Base-by-base conservation (phyloP, 2,329 filamentous ascomycete genomes). In the Colletotrichum sojae region DNA sequence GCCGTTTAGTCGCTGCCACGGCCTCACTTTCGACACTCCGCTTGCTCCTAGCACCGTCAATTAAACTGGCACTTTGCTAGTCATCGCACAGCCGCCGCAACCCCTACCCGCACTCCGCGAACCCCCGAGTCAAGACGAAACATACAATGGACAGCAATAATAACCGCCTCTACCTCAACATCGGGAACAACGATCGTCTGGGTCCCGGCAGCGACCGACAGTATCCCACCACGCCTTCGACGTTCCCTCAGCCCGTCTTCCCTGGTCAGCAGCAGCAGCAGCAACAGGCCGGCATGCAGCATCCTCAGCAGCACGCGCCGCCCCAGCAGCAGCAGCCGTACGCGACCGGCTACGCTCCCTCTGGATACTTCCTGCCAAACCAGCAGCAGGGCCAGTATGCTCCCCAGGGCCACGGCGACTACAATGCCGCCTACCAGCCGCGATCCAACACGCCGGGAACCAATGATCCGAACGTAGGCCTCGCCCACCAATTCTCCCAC, bases 401-500 rank as follows among this genome's bases (percentile, higher is more conserved):
- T 72, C 77, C 78, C 40, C 73, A 75, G 52, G 71, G 72, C 39
- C 84, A 84, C 75, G 64, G 57, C 13, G 83, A 89, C 73, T 87
- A 87, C 74, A 78, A 76, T 56, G 75, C 76, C 54, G 76, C 73
- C 63, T 83, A 87, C 73, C 86, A 87, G 77, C 83, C 82, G 69
- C 83, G 87, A 70, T 85, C 87, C 74, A 86, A 85, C 75, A 86
- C 88, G 4, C 88, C 89, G 5, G 88, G 86, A 67, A 83, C 88
- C 78, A 94, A 93, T 76, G 94, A 98, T 77, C 92, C 92, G 74
- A 97, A 95, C 75, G 96, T 94, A 75, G 95, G 94, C 36, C 88
- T 98, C 53, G 94, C 95, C 70, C 94, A 98, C 79, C 96, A 99
- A 80, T 97, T 98, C 81, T 97, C 95, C 67, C 94, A 98, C 81